A percentile compares a stretch with the other conserved stretches of the same genome.
Evolutionary conservation across 2,329 filamentous ascomycete genomes (phyloP).

Genomic region (Tolypocladium inflatum): DNA sequence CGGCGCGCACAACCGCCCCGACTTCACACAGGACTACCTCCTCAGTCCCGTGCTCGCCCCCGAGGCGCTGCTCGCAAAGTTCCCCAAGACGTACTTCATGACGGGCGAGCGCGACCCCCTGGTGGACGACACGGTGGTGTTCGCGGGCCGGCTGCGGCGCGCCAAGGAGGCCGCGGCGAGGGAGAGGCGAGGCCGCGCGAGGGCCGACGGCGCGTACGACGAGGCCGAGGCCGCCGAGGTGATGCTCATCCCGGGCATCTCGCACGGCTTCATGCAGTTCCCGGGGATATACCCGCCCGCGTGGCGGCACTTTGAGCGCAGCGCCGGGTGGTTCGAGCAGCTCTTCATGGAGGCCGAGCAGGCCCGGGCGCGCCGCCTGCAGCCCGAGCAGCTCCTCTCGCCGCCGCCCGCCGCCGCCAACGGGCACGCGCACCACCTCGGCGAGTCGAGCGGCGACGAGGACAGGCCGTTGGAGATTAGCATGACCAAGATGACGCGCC

Average conservation of each 20-base stretch:
- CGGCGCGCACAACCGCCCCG: slow-evolving; percentile 83
- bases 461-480: slow-evolving; percentile 76
- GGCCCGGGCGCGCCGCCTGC: slow-evolving; percentile 17
- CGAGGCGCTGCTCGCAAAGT: slow-evolving; percentile 70
- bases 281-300: slow-evolving; percentile 79
- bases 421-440: slow-evolving; percentile 20
- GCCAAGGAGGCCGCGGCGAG: slow-evolving; percentile 51
- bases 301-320: slow-evolving; percentile 77
- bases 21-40: slow-evolving; percentile 85
- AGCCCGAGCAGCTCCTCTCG: neutral
- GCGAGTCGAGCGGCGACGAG: slow-evolving; percentile 66
- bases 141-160: slow-evolving; percentile 78
- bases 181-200: slow-evolving; percentile 6
- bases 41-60: slow-evolving; percentile 86
- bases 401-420: neutral
- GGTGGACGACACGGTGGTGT: slow-evolving; percentile 94
- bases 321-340: slow-evolving; percentile 72
- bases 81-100: slow-evolving; percentile 89
- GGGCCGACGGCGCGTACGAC: slow-evolving; percentile 18
- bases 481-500: slow-evolving; percentile 38
- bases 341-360: slow-evolving; percentile 51
- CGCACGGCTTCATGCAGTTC: slow-evolving; percentile 91
- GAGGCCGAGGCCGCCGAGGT: slow-evolving; percentile 52
- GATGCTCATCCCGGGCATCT: slow-evolving; percentile 76
- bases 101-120: slow-evolving; percentile 92